Conservation (phyloP, 192 early-diverging fungal genomes). For the Coemansia sp. region DNA sequence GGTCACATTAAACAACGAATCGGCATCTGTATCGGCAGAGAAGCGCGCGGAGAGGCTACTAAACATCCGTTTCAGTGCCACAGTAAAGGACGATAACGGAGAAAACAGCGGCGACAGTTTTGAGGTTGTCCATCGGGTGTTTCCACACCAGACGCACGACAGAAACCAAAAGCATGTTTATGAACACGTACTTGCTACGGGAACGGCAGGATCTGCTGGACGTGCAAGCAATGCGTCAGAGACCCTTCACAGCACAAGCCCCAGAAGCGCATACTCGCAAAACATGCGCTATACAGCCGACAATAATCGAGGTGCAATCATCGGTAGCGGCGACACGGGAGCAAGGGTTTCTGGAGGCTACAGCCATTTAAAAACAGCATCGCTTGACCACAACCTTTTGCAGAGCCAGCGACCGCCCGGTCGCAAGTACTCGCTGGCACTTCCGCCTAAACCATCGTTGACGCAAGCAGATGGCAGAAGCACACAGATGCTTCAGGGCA, state of each 20-base stretch:
- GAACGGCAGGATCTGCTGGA: not conserved
- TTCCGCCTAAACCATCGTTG: not conserved
- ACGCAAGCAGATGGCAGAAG: not conserved
- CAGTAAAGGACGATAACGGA: not conserved
- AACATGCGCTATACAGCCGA: not conserved
- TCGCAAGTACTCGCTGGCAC: slow-evolving; percentile 14
- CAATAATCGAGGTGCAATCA: not conserved
- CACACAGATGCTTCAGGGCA: not conserved
- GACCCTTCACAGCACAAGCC: not conserved
- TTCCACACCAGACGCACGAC: not conserved
- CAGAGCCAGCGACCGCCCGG: slow-evolving; percentile 4
- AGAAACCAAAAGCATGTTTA: slow-evolving; percentile 3
- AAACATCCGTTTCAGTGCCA: not conserved
- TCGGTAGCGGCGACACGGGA: not conserved
- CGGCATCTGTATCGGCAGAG: not conserved
- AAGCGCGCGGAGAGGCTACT: not conserved
- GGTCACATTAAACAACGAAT: not conserved
- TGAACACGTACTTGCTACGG: not conserved
- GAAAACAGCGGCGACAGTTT: not conserved
- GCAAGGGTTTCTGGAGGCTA: not conserved
- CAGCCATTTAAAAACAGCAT: slow-evolving; percentile 18
- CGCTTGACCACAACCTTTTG: slow-evolving; percentile 15
- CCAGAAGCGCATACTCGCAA: not conserved
- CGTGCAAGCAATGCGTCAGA: not conserved
- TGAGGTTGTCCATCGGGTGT: slow-evolving; percentile 3